These are phyloP conservation scores for Eucalyptus shirleyi DNA, from an alignment of 345 rosid genomes.

Conservation along the genomic window DNA sequence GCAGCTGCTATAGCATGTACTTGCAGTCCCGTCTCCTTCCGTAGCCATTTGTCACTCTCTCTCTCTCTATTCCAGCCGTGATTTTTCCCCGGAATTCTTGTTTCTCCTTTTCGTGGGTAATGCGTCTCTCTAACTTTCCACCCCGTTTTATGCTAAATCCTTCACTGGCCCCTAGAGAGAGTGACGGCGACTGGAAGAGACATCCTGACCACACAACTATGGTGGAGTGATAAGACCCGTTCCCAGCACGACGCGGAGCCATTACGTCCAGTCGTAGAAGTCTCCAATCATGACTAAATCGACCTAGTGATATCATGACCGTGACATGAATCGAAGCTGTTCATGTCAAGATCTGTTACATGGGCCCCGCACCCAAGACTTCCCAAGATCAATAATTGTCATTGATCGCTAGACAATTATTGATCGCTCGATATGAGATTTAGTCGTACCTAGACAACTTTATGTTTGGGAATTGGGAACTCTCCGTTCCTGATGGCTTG, in stretches of 20 bases:
- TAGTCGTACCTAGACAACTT: too few species aligned
- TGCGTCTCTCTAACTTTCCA: background rate
- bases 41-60: background rate
- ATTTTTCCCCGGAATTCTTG: background rate
- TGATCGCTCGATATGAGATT: too few species aligned
- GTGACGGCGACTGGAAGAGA: background rate
- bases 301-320: too few species aligned
- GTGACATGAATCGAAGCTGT: too few species aligned
- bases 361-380: too few species aligned
- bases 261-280: too few species aligned
- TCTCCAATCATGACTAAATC: too few species aligned
- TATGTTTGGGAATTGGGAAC: too few species aligned
- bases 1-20: background rate
- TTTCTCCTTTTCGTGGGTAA: background rate
- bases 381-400: too few species aligned
- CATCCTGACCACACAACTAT: background rate
- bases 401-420: too few species aligned
- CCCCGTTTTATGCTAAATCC: background rate
- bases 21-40: background rate
- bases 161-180: background rate
- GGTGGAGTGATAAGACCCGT: background rate
- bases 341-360: too few species aligned
- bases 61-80: background rate
- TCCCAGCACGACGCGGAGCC: background rate
- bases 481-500: too few species aligned